Conservation (phyloP, 2,329 filamentous ascomycete genomes). For the Ceratocystis cacaofunesta region DNA sequence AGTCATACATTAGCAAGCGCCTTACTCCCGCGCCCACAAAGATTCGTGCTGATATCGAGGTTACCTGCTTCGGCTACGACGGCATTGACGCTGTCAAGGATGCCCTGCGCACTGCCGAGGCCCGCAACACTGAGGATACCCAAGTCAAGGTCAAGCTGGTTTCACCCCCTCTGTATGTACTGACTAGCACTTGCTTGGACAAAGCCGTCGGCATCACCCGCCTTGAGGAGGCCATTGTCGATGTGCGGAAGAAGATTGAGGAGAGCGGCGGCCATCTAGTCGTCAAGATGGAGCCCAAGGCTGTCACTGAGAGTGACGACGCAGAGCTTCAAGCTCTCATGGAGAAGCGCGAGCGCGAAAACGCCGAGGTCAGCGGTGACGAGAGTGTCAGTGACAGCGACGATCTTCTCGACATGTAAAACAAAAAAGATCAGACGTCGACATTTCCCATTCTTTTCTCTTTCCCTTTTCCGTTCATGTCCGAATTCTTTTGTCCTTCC, state of each 20-base stretch:
- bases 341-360: constrained; percentile 98
- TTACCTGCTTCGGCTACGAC: constrained; percentile 89
- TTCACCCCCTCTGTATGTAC: constrained; percentile 90
- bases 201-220: constrained; percentile 73
- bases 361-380: constrained; percentile 93
- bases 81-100: constrained; percentile 97
- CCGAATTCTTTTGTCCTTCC: background rate
- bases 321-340: constrained; percentile 93
- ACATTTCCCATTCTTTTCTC: constrained; percentile 7
- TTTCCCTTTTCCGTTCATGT: background rate
- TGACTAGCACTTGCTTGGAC: constrained; percentile 90
- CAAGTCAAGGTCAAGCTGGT: constrained; percentile 98
- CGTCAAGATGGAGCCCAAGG: constrained; percentile 98
- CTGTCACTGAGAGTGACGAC: constrained; percentile 95
- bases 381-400: constrained; percentile 94
- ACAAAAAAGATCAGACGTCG: background rate
- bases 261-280: constrained; percentile 62
- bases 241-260: constrained; percentile 70
- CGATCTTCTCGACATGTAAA: constrained; percentile 32
- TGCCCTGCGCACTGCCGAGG: constrained; percentile 80
- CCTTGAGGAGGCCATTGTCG: constrained; percentile 77
- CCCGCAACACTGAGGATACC: constrained; percentile 77
- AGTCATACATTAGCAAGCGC: constrained; percentile 91
- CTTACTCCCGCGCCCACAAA: constrained; percentile 97
- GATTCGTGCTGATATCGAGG: constrained; percentile 93